phyloP scores from a whole-genome alignment of 139 green algal genomes.

The Coelastrella sp. region DNA sequence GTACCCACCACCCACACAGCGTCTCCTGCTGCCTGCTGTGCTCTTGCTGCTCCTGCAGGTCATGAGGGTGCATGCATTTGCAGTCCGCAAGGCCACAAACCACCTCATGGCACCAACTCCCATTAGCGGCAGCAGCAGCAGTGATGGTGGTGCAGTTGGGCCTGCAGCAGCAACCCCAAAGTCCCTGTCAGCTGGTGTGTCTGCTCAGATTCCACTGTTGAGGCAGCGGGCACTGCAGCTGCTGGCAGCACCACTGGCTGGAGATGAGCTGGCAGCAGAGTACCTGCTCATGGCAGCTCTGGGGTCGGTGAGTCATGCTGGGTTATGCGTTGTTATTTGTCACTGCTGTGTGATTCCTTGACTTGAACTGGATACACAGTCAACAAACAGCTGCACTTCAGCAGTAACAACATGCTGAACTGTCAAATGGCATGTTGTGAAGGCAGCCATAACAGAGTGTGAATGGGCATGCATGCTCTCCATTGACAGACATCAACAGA shows the following conservation, averaged over 20 bases:
- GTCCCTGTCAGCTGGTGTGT: background rate
- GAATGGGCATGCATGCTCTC: too few species aligned
- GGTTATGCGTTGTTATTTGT: background rate
- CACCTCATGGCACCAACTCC: background rate
- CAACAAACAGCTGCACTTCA: too few species aligned
- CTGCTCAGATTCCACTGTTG: background rate
- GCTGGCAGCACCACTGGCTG: conserved; percentile 67
- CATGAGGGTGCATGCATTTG: background rate
- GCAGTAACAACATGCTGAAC: too few species aligned
- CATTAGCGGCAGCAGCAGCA: background rate
- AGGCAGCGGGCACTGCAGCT: conserved; percentile 43
- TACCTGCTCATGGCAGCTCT: conserved; percentile 79
- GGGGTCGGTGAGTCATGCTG: conserved; percentile 34
- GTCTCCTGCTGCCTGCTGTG: background rate
- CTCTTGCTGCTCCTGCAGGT: background rate
- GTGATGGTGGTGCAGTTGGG: too few species aligned
- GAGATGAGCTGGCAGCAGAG: conserved; percentile 81
- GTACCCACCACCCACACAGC: background rate
- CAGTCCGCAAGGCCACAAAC: background rate
- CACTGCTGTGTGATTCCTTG: background rate
- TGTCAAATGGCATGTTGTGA: too few species aligned
- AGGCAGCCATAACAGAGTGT: too few species aligned
- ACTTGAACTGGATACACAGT: background rate
- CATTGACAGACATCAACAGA: background rate
- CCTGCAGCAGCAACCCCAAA: background rate